These are phyloP conservation scores for Exophiala sideris DNA, from an alignment of 2,329 filamentous ascomycete species.

Conservation along the genomic window DNA sequence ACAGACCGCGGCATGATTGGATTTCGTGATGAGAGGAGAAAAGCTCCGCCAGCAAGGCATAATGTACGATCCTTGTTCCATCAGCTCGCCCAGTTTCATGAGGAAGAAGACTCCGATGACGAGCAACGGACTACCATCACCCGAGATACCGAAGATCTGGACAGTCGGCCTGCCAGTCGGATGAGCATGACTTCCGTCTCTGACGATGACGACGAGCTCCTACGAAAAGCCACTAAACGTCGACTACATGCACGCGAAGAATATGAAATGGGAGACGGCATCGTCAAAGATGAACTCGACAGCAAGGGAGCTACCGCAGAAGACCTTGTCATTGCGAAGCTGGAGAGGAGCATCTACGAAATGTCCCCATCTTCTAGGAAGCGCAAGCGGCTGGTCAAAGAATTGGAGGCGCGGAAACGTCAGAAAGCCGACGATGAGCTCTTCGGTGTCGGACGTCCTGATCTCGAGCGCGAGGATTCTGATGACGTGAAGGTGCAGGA, in stretches of 20 bases:
- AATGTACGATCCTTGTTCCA: constrained; percentile 78
- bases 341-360: constrained; percentile 41
- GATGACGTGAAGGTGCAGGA: constrained; percentile 40
- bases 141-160: constrained; percentile 79
- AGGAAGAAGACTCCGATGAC: constrained; percentile 86
- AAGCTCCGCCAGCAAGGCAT: constrained; percentile 56
- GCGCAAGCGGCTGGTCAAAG: constrained; percentile 68
- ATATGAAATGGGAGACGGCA: constrained; percentile 28
- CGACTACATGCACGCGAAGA: constrained; percentile 26
- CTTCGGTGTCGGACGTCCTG: constrained; percentile 60
- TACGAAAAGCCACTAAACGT: constrained; percentile 27
- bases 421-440: constrained; percentile 82
- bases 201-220: constrained; percentile 50
- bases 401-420: constrained; percentile 70
- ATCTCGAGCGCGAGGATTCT: constrained; percentile 52
- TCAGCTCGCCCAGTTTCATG: constrained; percentile 67
- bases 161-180: constrained; percentile 76
- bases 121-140: constrained; percentile 66
- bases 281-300: constrained; percentile 28
- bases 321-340: constrained; percentile 29
- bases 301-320: constrained; percentile 23
- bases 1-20: constrained; percentile 59
- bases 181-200: constrained; percentile 54
- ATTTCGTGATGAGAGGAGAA: constrained; percentile 67
- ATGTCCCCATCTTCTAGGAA: constrained; percentile 60